These are phyloP conservation scores for Pyrrhoderma noxium DNA, from an alignment of 1,284 basidiomycete genomes.

Conservation along the genomic window DNA sequence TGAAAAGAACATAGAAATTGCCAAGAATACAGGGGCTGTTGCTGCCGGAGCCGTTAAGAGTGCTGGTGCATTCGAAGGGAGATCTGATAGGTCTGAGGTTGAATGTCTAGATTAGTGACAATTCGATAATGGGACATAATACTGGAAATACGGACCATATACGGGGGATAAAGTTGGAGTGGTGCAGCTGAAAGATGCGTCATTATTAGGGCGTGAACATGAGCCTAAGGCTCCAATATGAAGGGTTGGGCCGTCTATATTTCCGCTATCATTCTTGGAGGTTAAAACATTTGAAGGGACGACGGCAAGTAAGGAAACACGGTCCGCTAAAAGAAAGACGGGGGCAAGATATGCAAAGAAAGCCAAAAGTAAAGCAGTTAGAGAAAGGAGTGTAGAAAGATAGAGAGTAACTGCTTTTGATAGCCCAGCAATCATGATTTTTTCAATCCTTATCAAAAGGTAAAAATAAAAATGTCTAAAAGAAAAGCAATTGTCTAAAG, in stretches of 20 bases:
- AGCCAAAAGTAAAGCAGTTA: slow-evolving; percentile 57
- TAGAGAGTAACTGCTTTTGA: slow-evolving; percentile 65
- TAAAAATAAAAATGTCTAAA: neutral
- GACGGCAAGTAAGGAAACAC: slow-evolving; percentile 58
- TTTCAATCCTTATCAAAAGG: neutral
- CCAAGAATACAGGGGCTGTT: slow-evolving; percentile 57
- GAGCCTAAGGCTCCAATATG: slow-evolving; percentile 70
- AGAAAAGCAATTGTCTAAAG: neutral
- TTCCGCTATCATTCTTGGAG: slow-evolving; percentile 31
- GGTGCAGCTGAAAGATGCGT: slow-evolving; percentile 48
- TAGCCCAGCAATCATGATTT: slow-evolving; percentile 56
- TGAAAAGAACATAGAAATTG: slow-evolving; percentile 51
- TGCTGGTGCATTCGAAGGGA: slow-evolving; percentile 50
- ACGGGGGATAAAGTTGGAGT: slow-evolving; percentile 46
- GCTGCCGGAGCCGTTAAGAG: slow-evolving; percentile 55
- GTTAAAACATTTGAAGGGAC: slow-evolving; percentile 48
- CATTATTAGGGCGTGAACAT: slow-evolving; percentile 49
- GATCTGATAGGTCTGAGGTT: slow-evolving; percentile 50
- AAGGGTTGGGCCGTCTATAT: slow-evolving; percentile 63
- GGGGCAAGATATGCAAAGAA: slow-evolving; percentile 64
- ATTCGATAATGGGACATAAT: neutral
- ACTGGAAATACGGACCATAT: slow-evolving; percentile 44
- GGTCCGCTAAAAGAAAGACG: slow-evolving; percentile 46
- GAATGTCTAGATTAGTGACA: neutral
- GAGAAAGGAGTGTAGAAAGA: slow-evolving; percentile 56